Base-by-base conservation (phyloP, 805 yeast species). In the Yarrowia sp. region DNA sequence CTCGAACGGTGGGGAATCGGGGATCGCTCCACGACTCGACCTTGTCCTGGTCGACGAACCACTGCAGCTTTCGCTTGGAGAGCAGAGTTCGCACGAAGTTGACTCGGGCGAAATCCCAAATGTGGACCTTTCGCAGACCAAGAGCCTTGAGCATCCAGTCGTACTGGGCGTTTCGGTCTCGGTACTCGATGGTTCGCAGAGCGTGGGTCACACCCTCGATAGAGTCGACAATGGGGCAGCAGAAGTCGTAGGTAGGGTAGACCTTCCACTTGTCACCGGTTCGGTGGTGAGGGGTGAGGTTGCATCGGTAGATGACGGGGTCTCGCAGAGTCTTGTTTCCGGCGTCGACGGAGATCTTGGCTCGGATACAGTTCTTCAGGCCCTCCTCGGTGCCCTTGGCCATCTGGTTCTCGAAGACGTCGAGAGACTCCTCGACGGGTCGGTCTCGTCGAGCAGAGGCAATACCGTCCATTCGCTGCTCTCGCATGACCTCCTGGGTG, bases 1-100 rank as follows among this genome's bases (percentile, higher is more conserved):
- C 99, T 77, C 98, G 87, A 38, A 94, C 97, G 49, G 99, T 94
- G 68, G 99, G 99, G 90, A 94, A 94, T 76, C 99, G 84, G 69
- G 99, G 99, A 76, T 94, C 99, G 72, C 94, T 97, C 99, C 99
- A 94, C 78, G 90, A 91, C 22, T 82, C 71, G 63, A 94, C 99
- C 69, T 87, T 80, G 42, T 83, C 79, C 75, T 90, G 87, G 80
- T 94, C 98, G 66, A 94, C 99, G 77, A 94, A 91, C 99, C 99
- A 94, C 80, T 96, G 99, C 73, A 94, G 82, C 81, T 94, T 94
- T 80, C 99, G 88, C 86, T 94, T 94, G 65, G 97, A 90, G 65
- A 94, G 80, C 73, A 94, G 80, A 25, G 99, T 94, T 80, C 97
- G 86, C 64, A 94, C 91, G 73, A 94, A 94, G 83, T 93, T 94